phyloP scores from a whole-genome alignment of 306 rosid species.

The Fagus sylvatica region DNA sequence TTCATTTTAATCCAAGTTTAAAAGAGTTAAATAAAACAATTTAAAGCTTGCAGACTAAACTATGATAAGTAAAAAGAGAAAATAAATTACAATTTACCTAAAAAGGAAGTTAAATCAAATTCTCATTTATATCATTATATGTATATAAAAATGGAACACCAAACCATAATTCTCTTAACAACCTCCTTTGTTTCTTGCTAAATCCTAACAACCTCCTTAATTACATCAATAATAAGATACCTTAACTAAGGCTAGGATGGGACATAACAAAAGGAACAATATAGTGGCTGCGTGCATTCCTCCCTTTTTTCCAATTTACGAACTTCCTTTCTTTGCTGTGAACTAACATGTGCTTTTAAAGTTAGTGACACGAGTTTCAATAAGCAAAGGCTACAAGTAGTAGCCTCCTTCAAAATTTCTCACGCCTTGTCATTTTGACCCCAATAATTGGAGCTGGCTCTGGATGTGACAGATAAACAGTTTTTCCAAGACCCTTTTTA shows the following conservation, averaged over 20 bases:
- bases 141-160: no score
- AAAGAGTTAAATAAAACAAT: no score
- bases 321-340: slow-evolving; percentile 17
- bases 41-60: no score
- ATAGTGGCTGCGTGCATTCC: slow-evolving; percentile 5
- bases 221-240: neutral
- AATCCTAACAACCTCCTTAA: neutral
- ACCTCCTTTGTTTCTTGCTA: no score
- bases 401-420: slow-evolving; percentile 22
- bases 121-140: no score
- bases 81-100: no score
- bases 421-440: slow-evolving; percentile 13
- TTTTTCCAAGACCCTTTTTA: neutral
- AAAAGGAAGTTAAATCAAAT: no score
- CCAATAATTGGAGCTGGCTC: slow-evolving; percentile 5
- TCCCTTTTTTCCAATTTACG: slow-evolving; percentile 25
- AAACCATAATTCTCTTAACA: no score
- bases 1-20: no score
- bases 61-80: no score
- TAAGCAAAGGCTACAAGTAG: slow-evolving; percentile 10
- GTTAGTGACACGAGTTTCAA: slow-evolving; percentile 34
- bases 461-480: slow-evolving; percentile 24
- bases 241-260: neutral
- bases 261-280: slow-evolving; percentile 31
- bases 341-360: slow-evolving; percentile 33